Conservation (phyloP, 1,139 yeast genomes). For the Debaryomyces robertsiae region DNA sequence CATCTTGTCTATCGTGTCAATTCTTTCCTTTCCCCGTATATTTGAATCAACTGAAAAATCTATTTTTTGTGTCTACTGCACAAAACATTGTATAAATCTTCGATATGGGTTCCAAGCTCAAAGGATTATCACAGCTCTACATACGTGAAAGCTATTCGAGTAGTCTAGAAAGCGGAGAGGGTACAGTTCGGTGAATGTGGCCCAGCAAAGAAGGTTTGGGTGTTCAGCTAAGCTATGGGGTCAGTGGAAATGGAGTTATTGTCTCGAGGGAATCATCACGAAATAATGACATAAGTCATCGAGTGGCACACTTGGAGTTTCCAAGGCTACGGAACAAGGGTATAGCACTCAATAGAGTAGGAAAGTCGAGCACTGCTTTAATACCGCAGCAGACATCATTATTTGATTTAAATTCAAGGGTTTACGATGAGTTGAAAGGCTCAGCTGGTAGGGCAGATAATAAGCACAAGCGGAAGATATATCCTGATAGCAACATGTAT, state of each 20-base stretch:
- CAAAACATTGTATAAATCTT: constrained; percentile 1
- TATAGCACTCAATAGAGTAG: constrained; percentile 18
- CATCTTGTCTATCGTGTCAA: not conserved
- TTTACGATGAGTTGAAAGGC: constrained; percentile 16
- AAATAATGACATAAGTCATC: constrained; percentile 7
- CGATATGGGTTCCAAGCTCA: constrained; percentile 4
- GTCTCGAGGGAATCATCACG: constrained; percentile 16
- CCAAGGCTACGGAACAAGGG: constrained; percentile 28
- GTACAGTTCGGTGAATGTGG: constrained; percentile 34
- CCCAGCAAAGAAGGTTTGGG: constrained; percentile 46
- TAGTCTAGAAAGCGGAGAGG: not conserved
- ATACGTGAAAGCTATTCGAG: no score
- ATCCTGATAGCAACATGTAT: constrained; percentile 15
- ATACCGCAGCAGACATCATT: constrained; percentile 17
- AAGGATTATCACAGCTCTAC: not conserved
- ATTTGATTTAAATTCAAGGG: constrained; percentile 17
- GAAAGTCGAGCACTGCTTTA: constrained; percentile 16
- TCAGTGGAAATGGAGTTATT: constrained; percentile 32
- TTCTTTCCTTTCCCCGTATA: not conserved
- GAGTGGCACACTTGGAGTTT: constrained; percentile 23
- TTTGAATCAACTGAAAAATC: not conserved
- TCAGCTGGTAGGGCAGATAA: constrained; percentile 7
- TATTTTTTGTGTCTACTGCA: constrained; percentile 6
- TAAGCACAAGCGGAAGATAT: constrained; percentile 13
- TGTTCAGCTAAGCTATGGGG: constrained; percentile 42